phyloP scores from a whole-genome alignment of 148 eudicot species.

The Fagopyrum esculentum region DNA sequence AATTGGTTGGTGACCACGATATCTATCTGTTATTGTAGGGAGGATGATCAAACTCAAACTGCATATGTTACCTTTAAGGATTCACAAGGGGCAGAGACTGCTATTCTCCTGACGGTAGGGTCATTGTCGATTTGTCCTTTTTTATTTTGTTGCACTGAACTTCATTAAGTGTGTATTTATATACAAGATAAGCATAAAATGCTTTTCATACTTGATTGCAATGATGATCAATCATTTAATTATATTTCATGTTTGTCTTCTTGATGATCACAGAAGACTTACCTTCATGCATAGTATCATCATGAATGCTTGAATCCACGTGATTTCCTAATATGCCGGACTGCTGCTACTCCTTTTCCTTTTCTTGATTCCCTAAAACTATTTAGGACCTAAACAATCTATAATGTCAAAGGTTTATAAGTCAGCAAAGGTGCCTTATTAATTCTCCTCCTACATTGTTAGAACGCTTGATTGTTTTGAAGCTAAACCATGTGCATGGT shows the following conservation, averaged over 20 bases:
- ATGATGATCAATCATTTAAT: not conserved
- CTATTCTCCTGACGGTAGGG: slow-evolving; percentile 83
- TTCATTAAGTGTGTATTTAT: not conserved
- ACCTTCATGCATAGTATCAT: not conserved
- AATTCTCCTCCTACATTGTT: not conserved
- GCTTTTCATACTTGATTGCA: not conserved
- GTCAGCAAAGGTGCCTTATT: not conserved
- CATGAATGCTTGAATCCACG: not conserved
- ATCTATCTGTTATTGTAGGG: slow-evolving; percentile 31
- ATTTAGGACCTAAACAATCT: not conserved
- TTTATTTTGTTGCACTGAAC: not conserved
- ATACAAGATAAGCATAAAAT: not conserved
- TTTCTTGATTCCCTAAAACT: not conserved
- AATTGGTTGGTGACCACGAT: not conserved
- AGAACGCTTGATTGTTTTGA: not conserved
- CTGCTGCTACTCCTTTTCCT: not conserved
- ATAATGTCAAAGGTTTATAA: not conserved
- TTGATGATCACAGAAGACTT: not conserved
- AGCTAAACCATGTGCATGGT: not conserved
- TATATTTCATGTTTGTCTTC: not conserved
- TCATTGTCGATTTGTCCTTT: not conserved
- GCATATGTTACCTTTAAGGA: slow-evolving; percentile 89
- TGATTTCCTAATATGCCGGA: not conserved
- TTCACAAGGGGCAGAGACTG: slow-evolving; percentile 85
- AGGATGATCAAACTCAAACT: slow-evolving; percentile 69